Percentiles rank a stretch among this genome's conserved stretches.
These are phyloP conservation scores for Amaranthus hypochondriacus DNA, from an alignment of 148 eudicot species.

Conservation along the genomic window DNA sequence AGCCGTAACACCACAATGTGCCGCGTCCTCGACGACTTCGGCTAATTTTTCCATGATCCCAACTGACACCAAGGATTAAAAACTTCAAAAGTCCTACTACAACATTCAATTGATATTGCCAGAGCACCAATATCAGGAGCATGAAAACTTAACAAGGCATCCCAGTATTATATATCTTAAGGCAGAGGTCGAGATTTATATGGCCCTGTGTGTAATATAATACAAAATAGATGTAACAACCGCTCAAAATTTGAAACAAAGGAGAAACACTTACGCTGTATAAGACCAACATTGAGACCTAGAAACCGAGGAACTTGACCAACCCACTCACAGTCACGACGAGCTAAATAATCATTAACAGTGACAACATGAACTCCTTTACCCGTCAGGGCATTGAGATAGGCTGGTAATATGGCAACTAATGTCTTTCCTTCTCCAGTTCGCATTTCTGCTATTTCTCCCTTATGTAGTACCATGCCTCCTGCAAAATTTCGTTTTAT, in stretches of 20 bases:
- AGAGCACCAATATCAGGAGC: too few relatives aligned
- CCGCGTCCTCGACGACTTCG: too few relatives aligned
- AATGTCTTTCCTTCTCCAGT: conserved; percentile 99
- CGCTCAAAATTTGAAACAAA: conserved; percentile 4
- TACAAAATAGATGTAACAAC: not conserved
- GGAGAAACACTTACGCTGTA: conserved; percentile 68
- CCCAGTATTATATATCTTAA: not conserved
- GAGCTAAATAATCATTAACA: conserved; percentile 94
- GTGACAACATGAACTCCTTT: conserved; percentile 95
- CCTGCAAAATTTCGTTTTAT: conserved; percentile 34
- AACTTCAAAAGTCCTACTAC: not conserved
- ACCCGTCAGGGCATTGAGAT: conserved; percentile 76
- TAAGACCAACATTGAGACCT: conserved; percentile 94
- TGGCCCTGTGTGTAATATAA: not conserved
- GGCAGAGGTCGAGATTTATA: not conserved
- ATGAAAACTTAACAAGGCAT: conserved; percentile 1
- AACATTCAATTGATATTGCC: not conserved
- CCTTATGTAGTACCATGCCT: conserved; percentile 93
- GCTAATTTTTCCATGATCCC: not conserved
- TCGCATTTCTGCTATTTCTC: conserved; percentile 98
- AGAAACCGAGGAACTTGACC: conserved; percentile 99
- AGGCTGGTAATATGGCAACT: conserved; percentile 93
- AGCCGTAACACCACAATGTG: too few relatives aligned
- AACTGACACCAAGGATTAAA: not conserved
- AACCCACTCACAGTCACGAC: conserved; percentile 99